These are phyloP conservation scores for Cronartium ribicola DNA, from an alignment of 1,284 basidiomycete species.

Conservation along the genomic window DNA sequence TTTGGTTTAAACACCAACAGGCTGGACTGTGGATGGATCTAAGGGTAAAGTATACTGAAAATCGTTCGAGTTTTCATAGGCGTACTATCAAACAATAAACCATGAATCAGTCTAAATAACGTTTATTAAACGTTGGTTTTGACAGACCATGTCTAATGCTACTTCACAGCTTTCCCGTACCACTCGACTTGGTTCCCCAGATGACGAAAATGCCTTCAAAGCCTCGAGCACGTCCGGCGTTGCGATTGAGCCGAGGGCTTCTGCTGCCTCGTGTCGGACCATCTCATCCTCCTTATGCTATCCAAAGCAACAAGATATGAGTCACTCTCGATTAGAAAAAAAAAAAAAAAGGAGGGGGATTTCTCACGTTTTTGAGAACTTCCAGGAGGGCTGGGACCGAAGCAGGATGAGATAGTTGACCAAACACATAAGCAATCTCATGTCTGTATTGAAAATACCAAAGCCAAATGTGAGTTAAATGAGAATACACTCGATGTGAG, in stretches of 20 bases:
- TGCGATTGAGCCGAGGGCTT: conserved; percentile 92
- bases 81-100: not conserved
- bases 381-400: conserved; percentile 78
- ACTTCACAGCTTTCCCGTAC: conserved; percentile 95
- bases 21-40: not conserved
- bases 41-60: conserved; percentile 69
- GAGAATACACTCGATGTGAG: no score
- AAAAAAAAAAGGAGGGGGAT: not conserved
- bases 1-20: not conserved
- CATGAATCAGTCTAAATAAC: not conserved
- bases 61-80: conserved; percentile 85
- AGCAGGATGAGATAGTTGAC: conserved; percentile 83
- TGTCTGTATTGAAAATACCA: conserved; percentile 59
- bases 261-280: conserved; percentile 98
- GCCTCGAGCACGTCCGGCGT: conserved; percentile 80
- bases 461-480: no score
- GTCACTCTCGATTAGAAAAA: not conserved
- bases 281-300: conserved; percentile 73
- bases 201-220: conserved; percentile 76
- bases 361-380: conserved; percentile 63
- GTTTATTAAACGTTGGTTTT: not conserved
- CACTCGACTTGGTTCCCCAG: conserved; percentile 74
- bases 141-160: conserved; percentile 79
- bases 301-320: not conserved
- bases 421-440: conserved; percentile 96